Percentiles rank a stretch among this genome's conserved stretches.
These are phyloP conservation scores for Aspergillus biplanus DNA, from an alignment of 495 filamentous ascomycete species.

Conservation along the genomic window DNA sequence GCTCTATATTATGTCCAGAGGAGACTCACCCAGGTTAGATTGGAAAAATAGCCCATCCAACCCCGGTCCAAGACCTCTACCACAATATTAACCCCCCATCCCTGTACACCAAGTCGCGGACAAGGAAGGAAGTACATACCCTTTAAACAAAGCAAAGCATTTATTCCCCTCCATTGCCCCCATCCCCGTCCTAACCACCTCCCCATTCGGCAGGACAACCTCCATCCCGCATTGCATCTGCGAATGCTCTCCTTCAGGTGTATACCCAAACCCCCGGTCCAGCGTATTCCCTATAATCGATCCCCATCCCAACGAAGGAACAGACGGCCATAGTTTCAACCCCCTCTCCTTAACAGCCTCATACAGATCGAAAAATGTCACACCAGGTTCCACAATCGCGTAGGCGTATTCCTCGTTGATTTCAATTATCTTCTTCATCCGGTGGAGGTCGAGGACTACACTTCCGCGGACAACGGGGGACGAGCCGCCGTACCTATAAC, in stretches of 20 bases:
- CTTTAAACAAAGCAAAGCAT: background rate
- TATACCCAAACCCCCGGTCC: conserved; percentile 46
- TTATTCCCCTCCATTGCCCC: conserved; percentile 11
- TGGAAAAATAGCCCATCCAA: background rate
- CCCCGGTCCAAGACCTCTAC: background rate
- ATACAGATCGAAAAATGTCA: conserved; percentile 58
- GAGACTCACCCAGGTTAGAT: background rate
- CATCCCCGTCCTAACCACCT: conserved; percentile 7
- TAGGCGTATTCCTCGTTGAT: conserved; percentile 10
- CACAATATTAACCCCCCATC: background rate
- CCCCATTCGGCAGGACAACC: background rate
- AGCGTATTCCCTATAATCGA: conserved; percentile 58
- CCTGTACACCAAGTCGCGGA: no score
- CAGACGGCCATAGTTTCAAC: conserved; percentile 58
- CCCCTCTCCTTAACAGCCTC: conserved; percentile 50
- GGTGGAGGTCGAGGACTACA: conserved; percentile 2
- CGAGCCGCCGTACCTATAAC: background rate
- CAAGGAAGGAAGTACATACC: no score
- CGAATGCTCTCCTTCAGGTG: conserved; percentile 14
- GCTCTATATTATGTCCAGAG: background rate
- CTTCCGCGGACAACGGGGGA: conserved; percentile 4
- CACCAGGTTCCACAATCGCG: conserved; percentile 48
- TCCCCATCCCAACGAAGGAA: conserved; percentile 60
- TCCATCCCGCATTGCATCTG: conserved; percentile 10
- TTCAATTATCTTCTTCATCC: conserved; percentile 1